phyloP scores from a whole-genome alignment of 2,329 filamentous ascomycete genomes.

The Shiraia sp. region DNA sequence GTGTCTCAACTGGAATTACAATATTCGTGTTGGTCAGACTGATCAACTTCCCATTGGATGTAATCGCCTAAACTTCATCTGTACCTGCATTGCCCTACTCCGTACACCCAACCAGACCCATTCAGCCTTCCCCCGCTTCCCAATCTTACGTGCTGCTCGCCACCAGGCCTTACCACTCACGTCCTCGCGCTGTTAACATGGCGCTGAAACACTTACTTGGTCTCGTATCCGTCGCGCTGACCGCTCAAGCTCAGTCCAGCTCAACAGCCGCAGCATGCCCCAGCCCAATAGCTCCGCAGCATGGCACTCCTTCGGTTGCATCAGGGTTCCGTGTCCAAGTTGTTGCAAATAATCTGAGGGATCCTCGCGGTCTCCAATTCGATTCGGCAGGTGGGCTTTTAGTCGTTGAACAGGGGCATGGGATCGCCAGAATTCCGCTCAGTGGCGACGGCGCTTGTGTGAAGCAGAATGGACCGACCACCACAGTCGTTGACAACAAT shows the following conservation, averaged over 20 bases:
- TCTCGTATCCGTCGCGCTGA: conserved; percentile 23
- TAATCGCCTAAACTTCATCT: conserved; percentile 2
- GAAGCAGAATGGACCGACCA: conserved; percentile 24
- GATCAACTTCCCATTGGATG: not conserved
- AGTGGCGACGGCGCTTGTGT: conserved; percentile 34
- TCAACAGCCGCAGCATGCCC: conserved; percentile 36
- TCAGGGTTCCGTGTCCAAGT: conserved; percentile 49
- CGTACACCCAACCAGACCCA: not conserved
- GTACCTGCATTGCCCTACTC: conserved; percentile 10
- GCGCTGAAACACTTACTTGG: conserved; percentile 30
- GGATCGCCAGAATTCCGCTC: conserved; percentile 46
- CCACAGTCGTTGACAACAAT: conserved; percentile 30
- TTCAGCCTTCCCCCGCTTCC: conserved; percentile 1
- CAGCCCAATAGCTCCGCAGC: conserved; percentile 41
- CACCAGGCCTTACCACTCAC: conserved; percentile 6
- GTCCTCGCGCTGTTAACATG: conserved; percentile 20
- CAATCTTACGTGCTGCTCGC: conserved; percentile 1
- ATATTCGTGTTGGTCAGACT: not conserved
- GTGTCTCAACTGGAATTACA: not conserved
- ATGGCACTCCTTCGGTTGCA: conserved; percentile 48
- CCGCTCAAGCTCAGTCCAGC: conserved; percentile 28
- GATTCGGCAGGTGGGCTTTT: conserved; percentile 54
- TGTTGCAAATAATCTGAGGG: conserved; percentile 50
- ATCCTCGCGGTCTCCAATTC: conserved; percentile 53
- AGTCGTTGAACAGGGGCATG: conserved; percentile 51